These are phyloP conservation scores for Coemansia sp. DNA, from an alignment of 192 early-diverging fungal species.

Conservation along the genomic window DNA sequence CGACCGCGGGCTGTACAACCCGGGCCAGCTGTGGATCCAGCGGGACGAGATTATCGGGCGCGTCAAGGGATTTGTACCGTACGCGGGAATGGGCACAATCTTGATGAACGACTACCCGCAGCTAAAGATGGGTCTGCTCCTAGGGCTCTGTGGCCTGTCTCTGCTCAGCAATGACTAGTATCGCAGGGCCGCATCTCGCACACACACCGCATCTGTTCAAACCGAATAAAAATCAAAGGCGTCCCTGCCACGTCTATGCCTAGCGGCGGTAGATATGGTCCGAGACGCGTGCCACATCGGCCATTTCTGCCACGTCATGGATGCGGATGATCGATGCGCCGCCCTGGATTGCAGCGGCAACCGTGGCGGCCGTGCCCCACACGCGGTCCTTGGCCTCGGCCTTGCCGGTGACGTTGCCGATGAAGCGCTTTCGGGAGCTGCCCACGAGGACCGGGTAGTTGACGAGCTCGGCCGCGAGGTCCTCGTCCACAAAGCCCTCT, in stretches of 20 bases:
- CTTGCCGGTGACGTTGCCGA: constrained; percentile 67
- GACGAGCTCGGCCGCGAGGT: constrained; percentile 43
- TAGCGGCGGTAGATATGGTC: constrained; percentile 58
- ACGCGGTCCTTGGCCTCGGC: constrained; percentile 63
- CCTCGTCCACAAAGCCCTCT: constrained; percentile 39
- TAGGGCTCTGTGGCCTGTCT: constrained; percentile 65
- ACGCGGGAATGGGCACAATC: constrained; percentile 94
- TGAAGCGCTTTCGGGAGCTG: constrained; percentile 86
- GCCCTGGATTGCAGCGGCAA: constrained; percentile 71
- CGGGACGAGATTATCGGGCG: constrained; percentile 85
- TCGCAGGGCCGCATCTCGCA: no score
- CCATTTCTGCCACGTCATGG: constrained; percentile 94
- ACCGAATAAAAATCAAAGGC: not conserved
- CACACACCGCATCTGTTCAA: not conserved
- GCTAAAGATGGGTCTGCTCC: constrained; percentile 79
- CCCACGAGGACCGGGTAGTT: constrained; percentile 82
- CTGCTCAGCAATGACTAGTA: constrained; percentile 62
- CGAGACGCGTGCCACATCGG: constrained; percentile 77
- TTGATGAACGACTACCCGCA: constrained; percentile 94
- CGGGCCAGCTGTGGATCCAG: constrained; percentile 86
- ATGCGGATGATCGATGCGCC: constrained; percentile 83
- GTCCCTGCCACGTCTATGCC: not conserved
- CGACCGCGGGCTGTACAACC: constrained; percentile 85
- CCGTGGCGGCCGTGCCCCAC: constrained; percentile 88
- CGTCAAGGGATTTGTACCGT: constrained; percentile 83